Evolutionary conservation across 352 stramenopile genomes (phyloP).

Genomic region (Phytopythium helicoides): DNA sequence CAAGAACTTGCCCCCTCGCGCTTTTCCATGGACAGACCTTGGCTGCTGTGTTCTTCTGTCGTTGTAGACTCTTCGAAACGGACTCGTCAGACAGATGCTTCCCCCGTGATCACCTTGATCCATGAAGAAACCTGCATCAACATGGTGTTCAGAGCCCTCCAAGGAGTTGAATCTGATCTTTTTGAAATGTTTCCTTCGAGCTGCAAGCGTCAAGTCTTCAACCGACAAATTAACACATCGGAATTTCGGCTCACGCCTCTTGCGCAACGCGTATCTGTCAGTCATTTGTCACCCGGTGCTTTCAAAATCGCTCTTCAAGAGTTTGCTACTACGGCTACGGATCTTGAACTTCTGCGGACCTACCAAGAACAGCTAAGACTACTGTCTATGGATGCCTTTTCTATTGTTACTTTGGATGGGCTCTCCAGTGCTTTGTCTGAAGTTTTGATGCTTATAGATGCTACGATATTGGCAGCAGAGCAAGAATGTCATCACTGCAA

Average conservation of each 20-base stretch:
- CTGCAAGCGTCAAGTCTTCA: constrained; percentile 23
- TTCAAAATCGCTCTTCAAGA: too few species aligned
- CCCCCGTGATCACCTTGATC: constrained; percentile 24
- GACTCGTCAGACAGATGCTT: too few species aligned
- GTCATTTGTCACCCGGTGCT: too few species aligned
- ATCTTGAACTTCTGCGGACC: constrained; percentile 57
- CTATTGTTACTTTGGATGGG: constrained; percentile 44
- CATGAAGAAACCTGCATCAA: constrained; percentile 48
- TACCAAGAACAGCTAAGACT: constrained; percentile 22
- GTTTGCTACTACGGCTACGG: too few species aligned
- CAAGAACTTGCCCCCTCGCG: too few species aligned
- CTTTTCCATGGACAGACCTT: constrained; percentile 36
- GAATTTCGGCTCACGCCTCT: constrained; percentile 20
- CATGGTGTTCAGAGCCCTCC: constrained; percentile 55
- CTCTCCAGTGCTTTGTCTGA: constrained; percentile 40
- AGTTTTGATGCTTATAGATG: constrained; percentile 20
- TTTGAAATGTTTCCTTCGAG: constrained; percentile 32
- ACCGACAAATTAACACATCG: constrained; percentile 27
- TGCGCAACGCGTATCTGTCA: too few species aligned
- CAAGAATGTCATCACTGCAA: constrained; percentile 9
- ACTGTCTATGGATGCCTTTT: constrained; percentile 5
- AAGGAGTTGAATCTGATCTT: constrained; percentile 44
- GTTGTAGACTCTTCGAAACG: constrained; percentile 3
- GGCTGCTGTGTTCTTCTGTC: constrained; percentile 31
- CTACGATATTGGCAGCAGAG: constrained; percentile 23